phyloP scores from a whole-genome alignment of 2,329 filamentous ascomycete genomes.

The Penicillium sp. region DNA sequence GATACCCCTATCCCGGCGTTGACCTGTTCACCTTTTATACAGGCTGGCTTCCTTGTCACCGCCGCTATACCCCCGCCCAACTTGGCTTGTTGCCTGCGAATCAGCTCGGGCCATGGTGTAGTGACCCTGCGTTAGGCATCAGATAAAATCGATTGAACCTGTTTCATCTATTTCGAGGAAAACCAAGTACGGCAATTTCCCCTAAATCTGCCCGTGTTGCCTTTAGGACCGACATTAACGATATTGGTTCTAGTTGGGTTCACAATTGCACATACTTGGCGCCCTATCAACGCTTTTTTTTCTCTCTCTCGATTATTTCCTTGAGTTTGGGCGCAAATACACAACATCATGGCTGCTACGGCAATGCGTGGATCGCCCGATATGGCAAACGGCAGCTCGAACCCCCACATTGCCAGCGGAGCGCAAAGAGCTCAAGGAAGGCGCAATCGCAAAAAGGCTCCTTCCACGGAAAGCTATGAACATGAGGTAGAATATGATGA shows the following conservation, averaged over 20 bases:
- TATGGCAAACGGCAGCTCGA: slow-evolving; percentile 18
- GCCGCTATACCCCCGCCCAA: slow-evolving; percentile 6
- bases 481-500: slow-evolving; percentile 6
- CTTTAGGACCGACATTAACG: slow-evolving; percentile 13
- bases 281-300: neutral
- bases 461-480: slow-evolving; percentile 4
- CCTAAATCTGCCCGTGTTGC: slow-evolving; percentile 2
- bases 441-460: slow-evolving; percentile 11
- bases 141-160: slow-evolving; percentile 9
- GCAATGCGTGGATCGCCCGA: slow-evolving; percentile 21
- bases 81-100: slow-evolving; percentile 2
- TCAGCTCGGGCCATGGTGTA: slow-evolving; percentile 16
- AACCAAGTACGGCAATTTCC: neutral
- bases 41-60: neutral
- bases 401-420: slow-evolving; percentile 12
- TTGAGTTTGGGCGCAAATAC: slow-evolving; percentile 1
- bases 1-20: neutral
- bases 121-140: slow-evolving; percentile 21
- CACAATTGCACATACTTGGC: slow-evolving; percentile 5
- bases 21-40: neutral
- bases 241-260: slow-evolving; percentile 13
- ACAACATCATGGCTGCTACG: slow-evolving; percentile 16
- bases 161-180: neutral
- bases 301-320: neutral
- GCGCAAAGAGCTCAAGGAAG: slow-evolving; percentile 6